A percentile compares a stretch with the other conserved stretches of the same genome.
Evolutionary conservation across 495 filamentous ascomycete genomes (phyloP).

Genomic region (Tuber umbilicatum): DNA sequence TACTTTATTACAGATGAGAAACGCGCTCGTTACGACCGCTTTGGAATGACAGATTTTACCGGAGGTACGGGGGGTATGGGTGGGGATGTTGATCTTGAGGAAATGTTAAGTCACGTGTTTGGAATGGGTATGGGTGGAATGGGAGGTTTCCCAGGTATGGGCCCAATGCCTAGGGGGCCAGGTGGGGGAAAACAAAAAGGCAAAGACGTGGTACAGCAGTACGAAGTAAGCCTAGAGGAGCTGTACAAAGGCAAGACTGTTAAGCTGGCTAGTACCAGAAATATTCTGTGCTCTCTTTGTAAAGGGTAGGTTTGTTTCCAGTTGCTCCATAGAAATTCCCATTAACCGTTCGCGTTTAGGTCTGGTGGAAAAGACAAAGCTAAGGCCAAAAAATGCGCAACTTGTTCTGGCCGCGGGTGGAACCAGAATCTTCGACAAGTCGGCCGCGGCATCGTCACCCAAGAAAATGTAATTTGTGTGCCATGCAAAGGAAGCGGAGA

Average conservation of each 20-base stretch:
- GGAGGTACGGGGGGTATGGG: conserved; percentile 60
- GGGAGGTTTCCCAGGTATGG: conserved; percentile 46
- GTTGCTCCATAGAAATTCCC: background rate
- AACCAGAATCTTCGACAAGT: conserved; percentile 67
- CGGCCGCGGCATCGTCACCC: conserved; percentile 74
- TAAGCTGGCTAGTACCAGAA: conserved; percentile 88
- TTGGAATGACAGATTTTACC: conserved; percentile 94
- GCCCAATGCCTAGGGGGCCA: conserved; percentile 46
- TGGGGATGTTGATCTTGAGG: conserved; percentile 73
- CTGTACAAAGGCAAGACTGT: conserved; percentile 98
- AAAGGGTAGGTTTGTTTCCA: conserved; percentile 52
- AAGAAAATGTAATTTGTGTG: conserved; percentile 64
- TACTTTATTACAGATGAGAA: conserved; percentile 52
- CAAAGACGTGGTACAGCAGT: conserved; percentile 77
- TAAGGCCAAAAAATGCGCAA: conserved; percentile 74
- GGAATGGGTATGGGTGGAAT: conserved; percentile 59
- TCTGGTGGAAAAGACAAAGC: conserved; percentile 86
- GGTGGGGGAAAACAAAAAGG: conserved; percentile 58
- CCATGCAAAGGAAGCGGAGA: conserved; percentile 74
- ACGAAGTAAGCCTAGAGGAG: conserved; percentile 83
- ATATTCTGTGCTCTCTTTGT: conserved; percentile 77
- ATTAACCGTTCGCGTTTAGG: conserved; percentile 14
- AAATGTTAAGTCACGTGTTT: conserved; percentile 91
- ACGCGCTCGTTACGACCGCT: conserved; percentile 79
- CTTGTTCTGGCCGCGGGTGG: conserved; percentile 69